Evolutionary conservation across 257 asterid species (phyloP), one percentile per base, ranked within the genome.

Genomic region (Datura wrightii): DNA sequence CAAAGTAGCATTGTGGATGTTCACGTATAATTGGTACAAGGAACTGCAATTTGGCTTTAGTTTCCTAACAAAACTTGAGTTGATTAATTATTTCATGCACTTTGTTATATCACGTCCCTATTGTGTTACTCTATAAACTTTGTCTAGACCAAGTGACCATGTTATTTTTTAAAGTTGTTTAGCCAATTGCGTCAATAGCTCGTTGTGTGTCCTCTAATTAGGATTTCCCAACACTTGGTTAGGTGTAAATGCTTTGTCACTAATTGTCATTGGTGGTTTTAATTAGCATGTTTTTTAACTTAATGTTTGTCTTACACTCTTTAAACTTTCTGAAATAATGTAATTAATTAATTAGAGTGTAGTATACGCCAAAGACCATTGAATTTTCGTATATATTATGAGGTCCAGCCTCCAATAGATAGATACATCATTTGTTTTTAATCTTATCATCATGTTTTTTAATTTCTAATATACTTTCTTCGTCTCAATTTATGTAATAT

Each of bases 11-110:
- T 80, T 80, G 52, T 52, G 84, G 76, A 72, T 93, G 93, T 63
- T 91, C 82, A 83, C 62, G 55, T 88, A 89, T 52, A 89, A 82
- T 85, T 82, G 86, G 89, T 37, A 69, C 14, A 85, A 67, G 83
- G 78, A 80, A 89, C 65, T 76, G 31, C 34, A 14, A 39, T 39
- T 39, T 39, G 42, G 42, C 42, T 39, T 39, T 39, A 39, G 4
- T 39, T 39, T 14, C 36, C 44, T 16, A 65, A 84, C 85, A 74
- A 58, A 90, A 83, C 82, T 46, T 37, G 84, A 76, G 80, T 85
- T 83, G 79, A 37, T 67, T 60, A 60, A 81, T 83, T 87, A 81
- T 82, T 87, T 83, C 82, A 54, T 88, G 82, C 39, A 41, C 79
- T 79, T 82, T 62, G 44, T 59, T 39, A 1, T 39, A 39, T 39